Evolutionary conservation across 805 yeast species (phyloP).

Genomic region (Ascoidea tarda): DNA sequence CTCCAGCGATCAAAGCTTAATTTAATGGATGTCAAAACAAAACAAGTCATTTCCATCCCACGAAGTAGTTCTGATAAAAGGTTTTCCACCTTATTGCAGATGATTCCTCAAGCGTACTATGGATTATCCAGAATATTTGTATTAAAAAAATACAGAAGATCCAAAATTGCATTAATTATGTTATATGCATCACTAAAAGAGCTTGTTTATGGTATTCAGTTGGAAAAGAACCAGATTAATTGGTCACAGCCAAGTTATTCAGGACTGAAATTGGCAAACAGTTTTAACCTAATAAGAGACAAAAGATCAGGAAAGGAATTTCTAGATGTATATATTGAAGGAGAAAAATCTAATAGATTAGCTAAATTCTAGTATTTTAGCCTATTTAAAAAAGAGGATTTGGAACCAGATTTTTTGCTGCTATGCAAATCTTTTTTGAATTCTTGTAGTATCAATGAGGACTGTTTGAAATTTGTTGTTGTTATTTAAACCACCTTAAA

Average conservation of each 20-base stretch:
- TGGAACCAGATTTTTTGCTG: no score
- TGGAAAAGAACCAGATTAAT: slow-evolving; percentile 32
- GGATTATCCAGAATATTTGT: slow-evolving; percentile 40
- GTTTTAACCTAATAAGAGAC: slow-evolving; percentile 23
- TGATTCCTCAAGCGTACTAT: slow-evolving; percentile 7
- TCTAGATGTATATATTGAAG: slow-evolving; percentile 6
- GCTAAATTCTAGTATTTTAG: no score
- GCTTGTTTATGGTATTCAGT: slow-evolving; percentile 32
- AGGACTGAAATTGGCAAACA: slow-evolving; percentile 45
- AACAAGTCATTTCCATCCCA: slow-evolving; percentile 2
- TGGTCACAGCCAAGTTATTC: slow-evolving; percentile 64
- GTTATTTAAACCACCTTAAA: no score
- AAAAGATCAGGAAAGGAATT: slow-evolving; percentile 2
- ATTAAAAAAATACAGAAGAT: slow-evolving; percentile 27
- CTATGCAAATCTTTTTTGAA: no score
- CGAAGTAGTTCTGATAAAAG: not conserved
- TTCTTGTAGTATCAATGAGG: no score
- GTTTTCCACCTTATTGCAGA: not conserved
- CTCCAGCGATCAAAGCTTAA: not conserved
- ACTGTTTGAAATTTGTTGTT: no score
- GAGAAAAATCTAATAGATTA: no score
- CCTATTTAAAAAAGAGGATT: no score
- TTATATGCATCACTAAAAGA: slow-evolving; percentile 27
- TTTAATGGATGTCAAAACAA: slow-evolving; percentile 7
- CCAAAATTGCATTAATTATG: slow-evolving; percentile 33